Evolutionary conservation across 2,329 filamentous ascomycete genomes (phyloP), one percentile per base, ranked within the genome.

Genomic region (Erysiphe neolycopersici): DNA sequence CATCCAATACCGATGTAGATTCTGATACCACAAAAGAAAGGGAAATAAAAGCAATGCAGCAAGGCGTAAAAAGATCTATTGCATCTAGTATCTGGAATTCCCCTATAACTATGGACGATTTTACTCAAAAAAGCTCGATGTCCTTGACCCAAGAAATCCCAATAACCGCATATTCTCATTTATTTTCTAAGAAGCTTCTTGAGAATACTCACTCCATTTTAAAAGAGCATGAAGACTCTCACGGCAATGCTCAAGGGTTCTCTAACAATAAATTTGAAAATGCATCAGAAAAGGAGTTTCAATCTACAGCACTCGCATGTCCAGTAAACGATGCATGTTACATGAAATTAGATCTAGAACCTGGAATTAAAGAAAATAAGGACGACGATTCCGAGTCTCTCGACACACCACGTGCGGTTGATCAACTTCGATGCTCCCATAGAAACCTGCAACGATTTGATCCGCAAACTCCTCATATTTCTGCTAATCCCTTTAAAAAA

Each of bases 61-160:
- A 1, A 36, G 16, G 14, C 14, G 33, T 36, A 13, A 17, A 14
- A 36, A 36, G 19, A 36, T 14, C 11, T n/a, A 17, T 13, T 13
- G 12, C 18, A 22, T 14, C 19, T 22, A 14, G 22, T 22, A 5
- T 19, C n/a, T 31, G 12, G 13, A 41, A 26, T 30, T 41, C 13
- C 32, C 19, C 30, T 32, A 22, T 31, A n/a, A 33, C 32, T 18
- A 48, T 47, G 47, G 47, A 48, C 5, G 45, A 52, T 22, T 29
- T 43, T 14, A 51, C 49, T 1, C 54, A 56, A 41, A 50, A 47
- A 31, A 53, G 49, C 29, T 48, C 48, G 2, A 46, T 55, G 48
- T 55, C 53, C 32, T 35, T 47, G 3, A 56, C 54, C 2, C 54
- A 56, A 40, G 50, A 52, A 43, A 55, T 54, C 43, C 43, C 53